These are phyloP conservation scores for Chlamydomonas incerta DNA, from an alignment of 139 green algal genomes.

Conservation along the genomic window DNA sequence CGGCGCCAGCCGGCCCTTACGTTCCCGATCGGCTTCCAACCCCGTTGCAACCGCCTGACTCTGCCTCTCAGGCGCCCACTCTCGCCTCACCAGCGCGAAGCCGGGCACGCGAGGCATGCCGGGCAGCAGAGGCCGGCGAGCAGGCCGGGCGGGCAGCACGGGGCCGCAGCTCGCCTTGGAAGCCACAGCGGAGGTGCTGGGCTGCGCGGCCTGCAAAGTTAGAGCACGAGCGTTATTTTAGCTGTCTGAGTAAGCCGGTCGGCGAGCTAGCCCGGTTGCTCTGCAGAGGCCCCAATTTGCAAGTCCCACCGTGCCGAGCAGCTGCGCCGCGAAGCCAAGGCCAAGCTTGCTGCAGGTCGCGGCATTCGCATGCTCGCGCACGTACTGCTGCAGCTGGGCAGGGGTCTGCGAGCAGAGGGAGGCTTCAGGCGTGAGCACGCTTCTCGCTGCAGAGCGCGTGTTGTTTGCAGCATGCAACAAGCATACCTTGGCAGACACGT, in stretches of 20 bases:
- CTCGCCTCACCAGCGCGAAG: constrained; percentile 2
- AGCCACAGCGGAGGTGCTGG: no score
- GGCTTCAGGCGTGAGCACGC: not conserved
- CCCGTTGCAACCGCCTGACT: no score
- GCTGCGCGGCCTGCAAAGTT: not conserved
- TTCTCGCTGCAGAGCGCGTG: not conserved
- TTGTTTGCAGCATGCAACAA: not conserved
- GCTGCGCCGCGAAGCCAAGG: constrained; percentile 18
- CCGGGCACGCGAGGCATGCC: constrained; percentile 4
- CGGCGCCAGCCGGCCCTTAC: no score
- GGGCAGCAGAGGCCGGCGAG: not conserved
- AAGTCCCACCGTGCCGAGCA: not conserved
- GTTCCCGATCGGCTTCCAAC: no score
- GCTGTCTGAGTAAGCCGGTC: no score
- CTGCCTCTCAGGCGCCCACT: no score
- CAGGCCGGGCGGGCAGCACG: not conserved
- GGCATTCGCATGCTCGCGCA: not conserved
- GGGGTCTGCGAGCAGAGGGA: not conserved
- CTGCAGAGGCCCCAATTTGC: no score
- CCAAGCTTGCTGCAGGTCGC: not conserved
- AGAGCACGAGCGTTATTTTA: no score
- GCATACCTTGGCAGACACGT: not conserved
- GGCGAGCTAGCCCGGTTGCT: no score
- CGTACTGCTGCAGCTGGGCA: constrained; percentile 14
- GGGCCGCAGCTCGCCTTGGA: not conserved